Base-by-base conservation (phyloP, 73 alveolate genomes). In the Durusdinium trenchii region DNA sequence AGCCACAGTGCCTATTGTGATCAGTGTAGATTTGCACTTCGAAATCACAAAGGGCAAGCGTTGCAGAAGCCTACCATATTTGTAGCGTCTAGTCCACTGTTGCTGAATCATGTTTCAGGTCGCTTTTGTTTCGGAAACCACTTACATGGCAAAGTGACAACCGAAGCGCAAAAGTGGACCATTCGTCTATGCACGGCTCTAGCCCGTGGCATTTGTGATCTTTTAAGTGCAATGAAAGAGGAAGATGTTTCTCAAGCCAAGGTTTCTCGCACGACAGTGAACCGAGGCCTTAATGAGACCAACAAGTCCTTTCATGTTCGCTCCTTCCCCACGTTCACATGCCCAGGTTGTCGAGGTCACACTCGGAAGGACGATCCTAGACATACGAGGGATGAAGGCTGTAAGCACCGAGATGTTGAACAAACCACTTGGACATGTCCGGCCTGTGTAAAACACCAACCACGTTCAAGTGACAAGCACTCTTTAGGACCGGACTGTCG, bases 261-360 rank as follows among this genome's bases (percentile, higher is more conserved):
- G 12, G 23, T 16, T 12, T 12, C 69, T 57, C 23, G 12, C 69
- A 16, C 42, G 38, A 9, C 9, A 54, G 9, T 54, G 28, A 12
- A 54, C 28, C 20, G 64, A 54, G 9, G 64, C 64, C 28, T 54
- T 9, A 54, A 20, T 20, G 20, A 54, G 64, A 54, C 28, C 64
- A 54, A 20, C 64, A 20, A 54, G 64, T 54, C 64, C 64, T 12
- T n/a, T n/a, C n/a, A n/a, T n/a, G n/a, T n/a, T 9, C n/a, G 6
- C 7, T 71, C 38, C 51, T 78, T 78, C 43, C 87, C 87, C 14
- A 78, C 87, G 48, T 42, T 42, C 40, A 78, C 3, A 2, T 85
- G 95, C 43, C 95, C 95, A 4, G 95, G 95, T 0, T 85, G 95
- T 45, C 76, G 78, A 6, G 79, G 95, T 7, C 95, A 85, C 12